Percentiles rank a stretch among this genome's conserved stretches.
Evolutionary conservation across 1,139 yeast genomes (phyloP).

Genomic region (Nakaseomyces glabratus): DNA sequence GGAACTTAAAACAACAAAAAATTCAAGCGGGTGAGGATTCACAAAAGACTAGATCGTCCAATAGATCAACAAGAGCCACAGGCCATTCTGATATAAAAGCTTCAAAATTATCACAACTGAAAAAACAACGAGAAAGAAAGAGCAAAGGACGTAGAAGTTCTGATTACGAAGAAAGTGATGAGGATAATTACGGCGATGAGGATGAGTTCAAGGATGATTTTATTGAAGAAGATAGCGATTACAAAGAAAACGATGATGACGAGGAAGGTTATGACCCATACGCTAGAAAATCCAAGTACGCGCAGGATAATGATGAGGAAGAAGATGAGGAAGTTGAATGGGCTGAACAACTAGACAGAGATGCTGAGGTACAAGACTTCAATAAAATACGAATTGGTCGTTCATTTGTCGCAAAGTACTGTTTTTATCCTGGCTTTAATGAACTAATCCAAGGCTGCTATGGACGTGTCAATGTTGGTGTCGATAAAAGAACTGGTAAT

Average conservation of each 20-base stretch:
- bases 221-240: constrained; percentile 30
- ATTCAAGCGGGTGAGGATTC: constrained; percentile 30
- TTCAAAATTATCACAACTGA: constrained; percentile 69
- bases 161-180: constrained; percentile 34
- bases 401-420: constrained; percentile 59
- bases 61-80: constrained; percentile 27
- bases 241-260: constrained; percentile 34
- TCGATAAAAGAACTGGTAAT: constrained; percentile 50
- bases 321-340: constrained; percentile 36
- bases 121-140: constrained; percentile 73
- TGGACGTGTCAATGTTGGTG: constrained; percentile 75
- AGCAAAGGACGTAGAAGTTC: constrained; percentile 33
- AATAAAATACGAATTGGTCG: constrained; percentile 72
- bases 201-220: constrained; percentile 29
- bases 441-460: constrained; percentile 62
- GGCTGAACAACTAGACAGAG: constrained; percentile 36
- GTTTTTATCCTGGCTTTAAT: constrained; percentile 76
- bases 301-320: constrained; percentile 32
- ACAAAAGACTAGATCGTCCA: constrained; percentile 29
- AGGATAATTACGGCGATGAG: constrained; percentile 32
- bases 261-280: constrained; percentile 37
- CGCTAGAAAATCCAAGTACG: constrained; percentile 25
- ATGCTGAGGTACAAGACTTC: constrained; percentile 46
- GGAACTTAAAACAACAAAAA: constrained; percentile 43
- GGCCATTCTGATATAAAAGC: constrained; percentile 36